These are phyloP conservation scores for Rhizopus sp. DNA, from an alignment of 371 early-diverging fungal species.

Conservation along the genomic window DNA sequence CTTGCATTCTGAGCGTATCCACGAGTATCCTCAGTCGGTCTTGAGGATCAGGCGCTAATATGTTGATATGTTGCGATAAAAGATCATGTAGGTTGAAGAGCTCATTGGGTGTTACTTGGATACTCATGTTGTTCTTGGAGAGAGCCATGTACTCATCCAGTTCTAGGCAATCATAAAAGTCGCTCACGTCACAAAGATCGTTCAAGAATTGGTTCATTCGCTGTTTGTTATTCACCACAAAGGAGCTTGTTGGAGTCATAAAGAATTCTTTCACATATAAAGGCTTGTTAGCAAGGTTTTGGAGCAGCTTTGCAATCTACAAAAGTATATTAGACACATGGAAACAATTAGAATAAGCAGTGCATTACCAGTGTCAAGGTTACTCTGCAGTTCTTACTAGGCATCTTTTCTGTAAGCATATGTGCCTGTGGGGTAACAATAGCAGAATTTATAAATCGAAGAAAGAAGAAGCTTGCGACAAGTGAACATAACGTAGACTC, in stretches of 20 bases:
- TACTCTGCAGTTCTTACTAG: conserved; percentile 73
- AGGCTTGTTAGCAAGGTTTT: conserved; percentile 93
- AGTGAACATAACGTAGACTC: conserved; percentile 83
- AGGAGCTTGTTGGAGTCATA: conserved; percentile 86
- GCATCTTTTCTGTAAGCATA: conserved; percentile 81
- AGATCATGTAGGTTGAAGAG: conserved; percentile 86
- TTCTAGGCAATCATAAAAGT: conserved; percentile 93
- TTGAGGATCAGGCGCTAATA: conserved; percentile 75
- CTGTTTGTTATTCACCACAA: conserved; percentile 86
- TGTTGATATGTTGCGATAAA: conserved; percentile 77
- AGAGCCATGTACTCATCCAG: conserved; percentile 97
- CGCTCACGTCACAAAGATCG: conserved; percentile 91
- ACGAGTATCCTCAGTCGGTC: conserved; percentile 77
- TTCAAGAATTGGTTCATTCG: conserved; percentile 87
- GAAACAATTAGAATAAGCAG: conserved; percentile 10
- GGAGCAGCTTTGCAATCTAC: conserved; percentile 88
- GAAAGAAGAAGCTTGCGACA: conserved; percentile 94
- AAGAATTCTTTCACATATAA: conserved; percentile 88
- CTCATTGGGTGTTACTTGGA: conserved; percentile 91
- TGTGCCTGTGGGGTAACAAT: conserved; percentile 92
- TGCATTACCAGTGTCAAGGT: conserved; percentile 70
- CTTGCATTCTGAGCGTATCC: conserved; percentile 69
- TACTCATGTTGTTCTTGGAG: conserved; percentile 83
- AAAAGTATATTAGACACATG: background rate
- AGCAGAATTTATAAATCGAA: conserved; percentile 92